phyloP scores from a whole-genome alignment of 257 asterid genomes.

The Fraxinus cuspidata region DNA sequence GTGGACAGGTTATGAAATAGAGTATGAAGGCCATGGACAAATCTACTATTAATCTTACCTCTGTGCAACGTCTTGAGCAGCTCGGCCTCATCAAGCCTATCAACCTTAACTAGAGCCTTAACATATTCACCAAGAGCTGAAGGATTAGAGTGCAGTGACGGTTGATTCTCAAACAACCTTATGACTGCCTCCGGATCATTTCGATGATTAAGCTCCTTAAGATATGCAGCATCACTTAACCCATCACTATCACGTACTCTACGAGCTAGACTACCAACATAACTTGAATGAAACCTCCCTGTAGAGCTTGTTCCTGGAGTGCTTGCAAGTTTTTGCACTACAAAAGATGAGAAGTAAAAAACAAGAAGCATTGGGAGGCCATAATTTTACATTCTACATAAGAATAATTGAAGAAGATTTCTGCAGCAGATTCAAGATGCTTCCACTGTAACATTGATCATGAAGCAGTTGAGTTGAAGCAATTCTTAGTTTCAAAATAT shows the following conservation, averaged over 20 bases:
- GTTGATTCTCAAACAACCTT: constrained; percentile 75
- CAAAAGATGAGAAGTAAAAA: constrained; percentile 25
- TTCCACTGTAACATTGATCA: neutral
- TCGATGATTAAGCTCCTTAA: constrained; percentile 62
- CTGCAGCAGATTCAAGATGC: neutral
- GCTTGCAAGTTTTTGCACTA: constrained; percentile 45
- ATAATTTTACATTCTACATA: neutral
- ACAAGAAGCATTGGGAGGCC: constrained; percentile 8
- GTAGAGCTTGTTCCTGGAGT: constrained; percentile 33
- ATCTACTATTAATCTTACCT: constrained; percentile 46
- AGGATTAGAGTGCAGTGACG: constrained; percentile 72
- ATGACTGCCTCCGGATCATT: constrained; percentile 85
- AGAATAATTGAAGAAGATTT: neutral
- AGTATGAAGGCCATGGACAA: neutral
- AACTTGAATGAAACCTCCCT: constrained; percentile 47
- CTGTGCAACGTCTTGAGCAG: constrained; percentile 72
- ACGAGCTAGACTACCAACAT: constrained; percentile 75
- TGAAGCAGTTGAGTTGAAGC: neutral
- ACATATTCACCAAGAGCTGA: constrained; percentile 87
- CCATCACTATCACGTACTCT: constrained; percentile 63
- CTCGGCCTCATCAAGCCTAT: constrained; percentile 81
- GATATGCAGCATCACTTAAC: constrained; percentile 71
- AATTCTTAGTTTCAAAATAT: neutral
- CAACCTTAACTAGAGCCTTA: constrained; percentile 82
- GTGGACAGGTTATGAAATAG: neutral